Evolutionary conservation across 345 rosid genomes (phyloP).

Genomic region (Cochlearia excelsa): DNA sequence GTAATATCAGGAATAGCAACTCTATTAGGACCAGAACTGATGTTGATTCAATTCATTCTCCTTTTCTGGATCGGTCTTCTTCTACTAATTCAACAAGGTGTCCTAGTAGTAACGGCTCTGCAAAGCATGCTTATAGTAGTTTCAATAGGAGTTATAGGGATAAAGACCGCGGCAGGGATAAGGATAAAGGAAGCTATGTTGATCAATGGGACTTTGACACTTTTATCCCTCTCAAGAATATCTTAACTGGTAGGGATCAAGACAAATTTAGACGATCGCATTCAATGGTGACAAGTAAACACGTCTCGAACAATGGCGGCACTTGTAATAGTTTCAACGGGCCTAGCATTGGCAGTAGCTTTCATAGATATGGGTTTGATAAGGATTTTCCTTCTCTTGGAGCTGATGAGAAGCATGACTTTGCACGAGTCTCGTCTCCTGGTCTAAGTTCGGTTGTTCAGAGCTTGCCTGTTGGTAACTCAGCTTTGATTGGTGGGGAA

Average conservation of each 20-base stretch:
- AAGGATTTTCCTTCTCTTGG: conserved; percentile 85
- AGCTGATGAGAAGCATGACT: conserved; percentile 61
- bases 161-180: conserved; percentile 72
- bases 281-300: conserved; percentile 69
- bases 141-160: conserved; percentile 73
- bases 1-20: conserved; percentile 50
- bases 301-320: conserved; percentile 48
- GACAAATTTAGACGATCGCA: conserved; percentile 58
- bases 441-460: conserved; percentile 59
- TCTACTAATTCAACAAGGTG: conserved; percentile 69
- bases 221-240: conserved; percentile 51
- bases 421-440: conserved; percentile 76
- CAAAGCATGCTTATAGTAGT: conserved; percentile 53
- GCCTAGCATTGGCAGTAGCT: conserved; percentile 36
- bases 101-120: conserved; percentile 62
- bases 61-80: conserved; percentile 61
- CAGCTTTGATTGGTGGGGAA: conserved; percentile 68
- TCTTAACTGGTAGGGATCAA: conserved; percentile 50
- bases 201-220: conserved; percentile 64
- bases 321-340: conserved; percentile 42
- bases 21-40: conserved; percentile 51
- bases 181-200: conserved; percentile 51
- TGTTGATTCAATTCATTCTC: conserved; percentile 54
- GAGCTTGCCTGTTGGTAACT: conserved; percentile 62
- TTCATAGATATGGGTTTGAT: conserved; percentile 61